Evolutionary conservation across 73 alveolate genomes (phyloP), one percentile per base, ranked within the genome.

Genomic region (Blepharisma japonicum): DNA sequence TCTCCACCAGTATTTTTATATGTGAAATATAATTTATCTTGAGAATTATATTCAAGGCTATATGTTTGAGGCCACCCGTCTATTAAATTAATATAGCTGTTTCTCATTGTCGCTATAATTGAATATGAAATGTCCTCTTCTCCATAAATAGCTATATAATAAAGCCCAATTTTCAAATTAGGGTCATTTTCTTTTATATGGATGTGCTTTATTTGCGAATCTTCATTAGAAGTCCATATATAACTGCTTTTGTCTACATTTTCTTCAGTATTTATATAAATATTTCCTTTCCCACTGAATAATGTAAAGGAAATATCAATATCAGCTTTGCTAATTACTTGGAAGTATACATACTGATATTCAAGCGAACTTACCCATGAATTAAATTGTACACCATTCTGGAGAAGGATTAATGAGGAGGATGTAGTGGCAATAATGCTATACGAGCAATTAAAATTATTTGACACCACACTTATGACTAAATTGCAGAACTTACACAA

Each of bases 51-150:
- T 61, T 14, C 18, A 8, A 61, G 18, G 2, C 47, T 9, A 45
- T 70, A 70, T 9, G 21, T 9, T 5, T 14, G 55, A 18, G 80
- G 80, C 66, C 18, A n/a, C 11, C 80, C 80, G 45, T 70, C 80
- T 9, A 70, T 8, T 45, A 70, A 5, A n/a, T 11, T 38, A 11
- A 70, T 25, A 45, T 9, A 45, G 14, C 32, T 45, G 61, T 47
- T 25, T n/a, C 27, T 45, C 14, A 45, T n/a, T 2, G 11, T 25
- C 25, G 80, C 80, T 7, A 47, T 45, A n/a, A 70, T 45, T 3
- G 80, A 9, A 70, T 14, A 23, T 45, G 56, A n/a, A 39, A 54
- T n/a, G n/a, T 8, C 27, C 27, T 70, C 56, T 14, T 9, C 11
- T 8, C 55, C 23, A 18, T 70, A n/a, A 45, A 70, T 14, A 25